Evolutionary conservation across 2,329 filamentous ascomycete genomes (phyloP), one percentile per base, ranked within the genome.

Genomic region (Fusarium lyarnte): DNA sequence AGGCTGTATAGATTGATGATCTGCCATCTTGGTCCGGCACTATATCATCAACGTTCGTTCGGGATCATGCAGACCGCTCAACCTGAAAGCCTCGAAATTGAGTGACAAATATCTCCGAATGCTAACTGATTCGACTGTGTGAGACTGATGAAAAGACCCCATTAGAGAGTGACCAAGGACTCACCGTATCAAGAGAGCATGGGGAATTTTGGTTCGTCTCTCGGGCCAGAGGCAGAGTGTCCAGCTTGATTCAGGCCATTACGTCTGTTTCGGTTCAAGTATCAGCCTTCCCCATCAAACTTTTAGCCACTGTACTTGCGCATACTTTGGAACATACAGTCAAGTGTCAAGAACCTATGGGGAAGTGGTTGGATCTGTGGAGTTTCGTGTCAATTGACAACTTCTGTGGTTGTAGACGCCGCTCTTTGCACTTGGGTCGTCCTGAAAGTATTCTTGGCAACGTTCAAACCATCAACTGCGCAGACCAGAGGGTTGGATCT

Each of bases 61-160:
- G 8, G 16, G 27, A 7, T 23, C 8, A 0, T 3, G 2, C 21
- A 33, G 10, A 13, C 27, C 11, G 5, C 45, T n/a, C 10, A 8
- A 2, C 16, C 4, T 10, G 8, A 2, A 33, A 13, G 16, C n/a
- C 29, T 33, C 16, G 13, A 49, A 17, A 14, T 14, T 13, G 3
- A 33, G 21, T 49, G 3, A 8, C n/a, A 3, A 23, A 2, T 23
- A 19, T 51, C n/a, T 23, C 33, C 6, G 2, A 10, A 21, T 3
- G 6, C 3, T 11, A 25, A 5, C 29, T 3, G 2, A 14, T 35
- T 19, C 16, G 11, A 27, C 16, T 35, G 17, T 14, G 11, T 35
- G 8, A 14, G n/a, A 14, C n/a, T 5, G 11, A 3, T 23, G 6
- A 23, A 9, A 4, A 5, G 11, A 5, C n/a, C 6, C 6, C 10